Evolutionary conservation across 139 green algal species (phyloP), one percentile per base, ranked within the genome.

Genomic region (Monoraphidium neglectum): DNA sequence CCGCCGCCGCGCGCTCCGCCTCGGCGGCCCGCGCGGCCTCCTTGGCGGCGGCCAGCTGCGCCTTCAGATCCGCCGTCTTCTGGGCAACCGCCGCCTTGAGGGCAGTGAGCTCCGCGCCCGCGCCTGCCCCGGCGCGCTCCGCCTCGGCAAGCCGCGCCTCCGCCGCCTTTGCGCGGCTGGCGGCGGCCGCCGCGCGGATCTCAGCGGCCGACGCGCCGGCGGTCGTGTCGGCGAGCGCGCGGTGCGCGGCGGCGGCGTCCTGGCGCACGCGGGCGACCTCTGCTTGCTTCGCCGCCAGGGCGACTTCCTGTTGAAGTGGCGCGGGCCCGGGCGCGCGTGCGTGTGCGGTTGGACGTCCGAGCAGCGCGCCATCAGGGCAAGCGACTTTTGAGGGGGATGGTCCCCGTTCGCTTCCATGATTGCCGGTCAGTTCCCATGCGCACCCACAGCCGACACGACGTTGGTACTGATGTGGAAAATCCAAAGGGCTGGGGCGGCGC

Each of bases 51-150:
- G 62, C 59, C 23, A 73, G 49, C 5, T 49, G 61, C 21, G 46
- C 49, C 24, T 57, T 65, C 5, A 79, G 73, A 49, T 79, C 61
- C 0, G 24, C 35, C 47, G 73, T 47, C 73, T 73, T 62, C 35
- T 47, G 54, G 35, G 21, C 32, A 12, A 79, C 18, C 13, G 71
- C 73, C 2, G 6, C 47, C 33, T 28, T 72, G 6, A 64, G 61
- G 24, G 63, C 49, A 1, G 63, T 23, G n/a, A 68, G 37, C 49
- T 79, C 36, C 21, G 49, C 21, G 21, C 62, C 65, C 24, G 64
- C 15, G 4, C 38, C 49, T 15, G 47, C 38, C 35, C 8, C 43
- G 8, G 43, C 8, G 8, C 8, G 8, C 8, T 12, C 43, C 43
- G 43, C 12, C 43, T 21, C 43, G 8, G 8, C 43, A 12, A 79